Conservation (phyloP, 345 rosid genomes). For the Excoecaria cochinchinensis region DNA sequence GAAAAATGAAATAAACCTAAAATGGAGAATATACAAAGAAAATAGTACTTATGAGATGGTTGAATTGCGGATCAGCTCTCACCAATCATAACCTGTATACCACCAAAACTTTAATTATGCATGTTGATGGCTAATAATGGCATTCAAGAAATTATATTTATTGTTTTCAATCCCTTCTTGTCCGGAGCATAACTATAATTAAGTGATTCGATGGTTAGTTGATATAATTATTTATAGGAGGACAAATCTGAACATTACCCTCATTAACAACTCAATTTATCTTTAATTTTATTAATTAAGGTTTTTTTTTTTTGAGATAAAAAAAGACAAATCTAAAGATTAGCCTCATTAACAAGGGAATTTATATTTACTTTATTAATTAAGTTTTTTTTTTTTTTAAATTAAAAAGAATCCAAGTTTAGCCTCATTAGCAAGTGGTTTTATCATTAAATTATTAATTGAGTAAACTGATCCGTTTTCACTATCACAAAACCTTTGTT, state of each 20-base stretch:
- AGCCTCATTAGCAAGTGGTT: no score
- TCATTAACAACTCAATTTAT: no score
- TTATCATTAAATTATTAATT: no score
- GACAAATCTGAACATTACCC: not conserved
- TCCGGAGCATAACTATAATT: not conserved
- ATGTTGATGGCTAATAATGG: constrained; percentile 34
- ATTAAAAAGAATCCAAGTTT: no score
- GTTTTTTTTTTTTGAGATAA: no score
- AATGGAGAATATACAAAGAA: not conserved
- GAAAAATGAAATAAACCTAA: not conserved
- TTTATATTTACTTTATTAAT: no score
- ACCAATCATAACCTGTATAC: constrained; percentile 50
- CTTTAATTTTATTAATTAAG: no score
- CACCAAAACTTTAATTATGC: constrained; percentile 63
- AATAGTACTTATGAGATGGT: not conserved
- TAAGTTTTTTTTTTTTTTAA: no score
- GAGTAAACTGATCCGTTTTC: no score
- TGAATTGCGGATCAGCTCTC: constrained; percentile 42
- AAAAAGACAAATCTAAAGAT: not conserved
- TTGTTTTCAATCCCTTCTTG: not conserved
- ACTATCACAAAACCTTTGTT: no score
- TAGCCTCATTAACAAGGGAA: not conserved
- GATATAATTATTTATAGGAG: not conserved
- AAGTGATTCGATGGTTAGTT: not conserved
- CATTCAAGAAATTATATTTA: not conserved